These are phyloP conservation scores for Cantharellus cinnabarinus DNA, from an alignment of 768 basidiomycete genomes.

Conservation along the genomic window DNA sequence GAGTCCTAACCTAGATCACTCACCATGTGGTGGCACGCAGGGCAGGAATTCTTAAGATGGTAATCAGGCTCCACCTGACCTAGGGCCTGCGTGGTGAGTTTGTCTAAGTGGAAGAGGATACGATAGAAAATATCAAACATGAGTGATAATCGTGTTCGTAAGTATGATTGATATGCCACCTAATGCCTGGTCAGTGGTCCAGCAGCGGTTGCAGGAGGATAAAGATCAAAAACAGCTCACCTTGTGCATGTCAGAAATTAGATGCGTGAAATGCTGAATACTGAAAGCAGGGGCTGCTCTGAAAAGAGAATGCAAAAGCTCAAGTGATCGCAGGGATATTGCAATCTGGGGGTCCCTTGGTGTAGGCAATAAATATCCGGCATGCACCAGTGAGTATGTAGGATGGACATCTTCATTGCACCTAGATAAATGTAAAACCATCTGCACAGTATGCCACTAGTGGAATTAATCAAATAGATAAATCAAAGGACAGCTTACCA, in stretches of 20 bases:
- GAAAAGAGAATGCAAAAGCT: not conserved
- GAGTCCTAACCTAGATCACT: not conserved
- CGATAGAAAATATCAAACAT: constrained; percentile 21
- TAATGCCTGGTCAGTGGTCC: constrained; percentile 2
- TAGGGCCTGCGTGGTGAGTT: constrained; percentile 12
- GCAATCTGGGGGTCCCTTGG: not conserved
- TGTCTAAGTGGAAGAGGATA: constrained; percentile 12
- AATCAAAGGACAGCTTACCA: too few species aligned
- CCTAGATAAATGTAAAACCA: too few species aligned
- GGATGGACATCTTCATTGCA: too few species aligned
- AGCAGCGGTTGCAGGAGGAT: not conserved
- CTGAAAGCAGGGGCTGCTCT: constrained; percentile 7
- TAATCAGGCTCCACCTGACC: constrained; percentile 16
- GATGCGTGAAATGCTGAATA: constrained; percentile 14
- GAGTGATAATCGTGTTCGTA: constrained; percentile 12
- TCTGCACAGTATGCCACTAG: too few species aligned
- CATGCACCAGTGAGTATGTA: too few species aligned
- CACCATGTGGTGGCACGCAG: constrained; percentile 15
- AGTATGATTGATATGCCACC: constrained; percentile 13
- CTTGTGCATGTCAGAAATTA: constrained; percentile 13
- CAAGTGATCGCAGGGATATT: not conserved
- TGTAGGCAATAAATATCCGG: too few species aligned
- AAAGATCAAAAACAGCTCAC: constrained; percentile 6
- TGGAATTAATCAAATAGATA: too few species aligned
- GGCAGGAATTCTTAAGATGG: constrained; percentile 19